Percentiles rank a stretch among this genome's conserved stretches.
These are phyloP conservation scores for Starmerella powellii DNA, from an alignment of 805 yeast species.

Conservation along the genomic window DNA sequence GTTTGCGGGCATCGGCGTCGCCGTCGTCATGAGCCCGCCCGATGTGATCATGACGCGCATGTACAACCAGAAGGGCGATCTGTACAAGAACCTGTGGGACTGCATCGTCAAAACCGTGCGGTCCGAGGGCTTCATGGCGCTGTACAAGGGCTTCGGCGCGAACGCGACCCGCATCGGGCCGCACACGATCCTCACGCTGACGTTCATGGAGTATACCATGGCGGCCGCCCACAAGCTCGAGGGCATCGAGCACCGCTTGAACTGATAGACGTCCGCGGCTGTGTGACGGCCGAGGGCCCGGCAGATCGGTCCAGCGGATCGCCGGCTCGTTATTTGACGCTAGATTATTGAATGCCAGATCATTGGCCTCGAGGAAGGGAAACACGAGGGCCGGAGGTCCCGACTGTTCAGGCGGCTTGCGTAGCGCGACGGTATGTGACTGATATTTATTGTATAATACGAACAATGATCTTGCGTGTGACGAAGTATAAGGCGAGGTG, in stretches of 20 bases:
- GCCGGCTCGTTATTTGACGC: no score
- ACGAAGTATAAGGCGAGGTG: no score
- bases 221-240: conserved; percentile 40
- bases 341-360: no score
- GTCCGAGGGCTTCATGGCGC: conserved; percentile 73
- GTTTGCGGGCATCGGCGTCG: conserved; percentile 81
- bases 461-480: no score
- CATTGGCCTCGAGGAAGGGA: no score
- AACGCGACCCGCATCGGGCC: conserved; percentile 89
- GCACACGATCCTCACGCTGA: conserved; percentile 74
- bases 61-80: conserved; percentile 83
- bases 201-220: conserved; percentile 94
- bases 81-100: conserved; percentile 78
- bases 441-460: no score
- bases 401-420: no score
- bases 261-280: no score
- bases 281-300: no score
- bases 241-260: conserved; percentile 24
- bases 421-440: no score
- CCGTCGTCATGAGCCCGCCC: conserved; percentile 94
- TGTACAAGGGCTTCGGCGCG: conserved; percentile 92
- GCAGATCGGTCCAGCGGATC: no score
- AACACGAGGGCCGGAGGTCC: no score
- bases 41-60: conserved; percentile 91
- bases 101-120: conserved; percentile 73